Conservation (phyloP, 495 filamentous ascomycete genomes). For the Cercophora sp. region DNA sequence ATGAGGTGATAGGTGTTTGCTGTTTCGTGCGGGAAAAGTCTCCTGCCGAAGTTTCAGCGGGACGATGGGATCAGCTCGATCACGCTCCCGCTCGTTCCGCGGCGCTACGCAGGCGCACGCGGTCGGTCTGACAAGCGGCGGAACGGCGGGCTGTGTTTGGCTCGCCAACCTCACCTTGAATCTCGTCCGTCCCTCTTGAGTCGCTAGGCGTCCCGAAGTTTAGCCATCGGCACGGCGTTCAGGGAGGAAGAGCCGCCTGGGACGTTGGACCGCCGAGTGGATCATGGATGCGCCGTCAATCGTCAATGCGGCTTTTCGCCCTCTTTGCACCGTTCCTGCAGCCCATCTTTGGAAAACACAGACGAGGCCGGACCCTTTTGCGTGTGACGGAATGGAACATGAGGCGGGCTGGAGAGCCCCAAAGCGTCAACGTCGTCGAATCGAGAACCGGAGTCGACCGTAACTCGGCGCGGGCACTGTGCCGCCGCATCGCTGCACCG, state of each 20-base stretch:
- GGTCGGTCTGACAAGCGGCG: slow-evolving; percentile 7
- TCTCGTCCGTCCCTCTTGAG: slow-evolving; percentile 12
- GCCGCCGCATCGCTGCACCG: not conserved
- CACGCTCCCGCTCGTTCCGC: slow-evolving; percentile 12
- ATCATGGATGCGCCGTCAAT: not conserved
- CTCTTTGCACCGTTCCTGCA: not conserved
- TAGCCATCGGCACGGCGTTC: slow-evolving; percentile 18
- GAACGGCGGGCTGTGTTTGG: not conserved
- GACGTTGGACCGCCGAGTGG: not conserved
- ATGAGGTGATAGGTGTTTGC: not conserved
- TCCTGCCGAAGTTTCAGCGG: slow-evolving; percentile 5
- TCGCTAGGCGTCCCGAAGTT: slow-evolving; percentile 23
- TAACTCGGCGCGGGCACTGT: not conserved
- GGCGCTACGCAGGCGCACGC: not conserved
- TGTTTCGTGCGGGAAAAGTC: slow-evolving; percentile 5
- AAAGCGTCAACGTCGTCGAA: not conserved
- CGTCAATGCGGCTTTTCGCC: slow-evolving; percentile 10
- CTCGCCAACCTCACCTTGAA: not conserved
- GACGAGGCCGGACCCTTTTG: not conserved
- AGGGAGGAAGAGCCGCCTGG: slow-evolving; percentile 8
- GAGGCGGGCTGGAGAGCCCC: not conserved
- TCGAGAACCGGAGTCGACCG: not conserved
- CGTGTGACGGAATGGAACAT: not conserved
- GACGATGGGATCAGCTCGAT: not conserved
- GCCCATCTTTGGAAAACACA: not conserved